Base-by-base conservation (phyloP, 2,329 filamentous ascomycete genomes). In the Nemania bipapillata region DNA sequence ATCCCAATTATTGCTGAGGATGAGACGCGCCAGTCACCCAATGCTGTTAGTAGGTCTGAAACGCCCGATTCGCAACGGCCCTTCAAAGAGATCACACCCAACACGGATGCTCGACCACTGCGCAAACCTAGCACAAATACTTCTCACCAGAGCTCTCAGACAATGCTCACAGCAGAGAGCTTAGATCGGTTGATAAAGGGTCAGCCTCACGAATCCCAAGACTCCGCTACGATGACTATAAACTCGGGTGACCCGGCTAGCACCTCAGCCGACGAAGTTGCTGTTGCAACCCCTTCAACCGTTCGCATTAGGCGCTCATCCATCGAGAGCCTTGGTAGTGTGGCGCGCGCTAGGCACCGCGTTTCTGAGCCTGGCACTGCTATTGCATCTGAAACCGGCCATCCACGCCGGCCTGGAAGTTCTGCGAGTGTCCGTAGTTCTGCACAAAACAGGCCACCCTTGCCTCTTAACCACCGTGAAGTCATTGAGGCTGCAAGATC, bases 391-490 rank as follows among this genome's bases (percentile, higher is more conserved):
- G 83, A 84, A 17, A 72, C 76, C 9, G 73, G 76, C 20, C 70
- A 79, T 30, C 30, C 78, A 9, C 83, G 80, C 69, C 87, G 93
- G 72, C 93, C 93, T 40, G 86, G 86, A 45, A 97, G 93, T 79
- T 86, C 92, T 49, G 84, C 87, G 42, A 97, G 94, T 79, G 85
- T 86, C 53, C 87, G 80, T 32, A 77, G 75, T 40, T 81, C 81
- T 11, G 69, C 79, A 1, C 79, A 81, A 40, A 79, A 81, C 32
- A 77, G 82, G 83, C 93, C 93, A 42, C 94, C 94, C 35, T 84
- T 97, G 66, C 95, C 94, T 47, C 74, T 84, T 12, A 94, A 97
- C 78, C 94, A 97, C 79, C 92, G 89, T 73, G 89, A 96, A 80
- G 90, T 87, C 66, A 97, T 97, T 74, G 91, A 95, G 75, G 92